A percentile compares a stretch with the other conserved stretches of the same genome.
Conservation (phyloP, 495 filamentous ascomycete genomes). For the Parachaetomium inaequale region DNA sequence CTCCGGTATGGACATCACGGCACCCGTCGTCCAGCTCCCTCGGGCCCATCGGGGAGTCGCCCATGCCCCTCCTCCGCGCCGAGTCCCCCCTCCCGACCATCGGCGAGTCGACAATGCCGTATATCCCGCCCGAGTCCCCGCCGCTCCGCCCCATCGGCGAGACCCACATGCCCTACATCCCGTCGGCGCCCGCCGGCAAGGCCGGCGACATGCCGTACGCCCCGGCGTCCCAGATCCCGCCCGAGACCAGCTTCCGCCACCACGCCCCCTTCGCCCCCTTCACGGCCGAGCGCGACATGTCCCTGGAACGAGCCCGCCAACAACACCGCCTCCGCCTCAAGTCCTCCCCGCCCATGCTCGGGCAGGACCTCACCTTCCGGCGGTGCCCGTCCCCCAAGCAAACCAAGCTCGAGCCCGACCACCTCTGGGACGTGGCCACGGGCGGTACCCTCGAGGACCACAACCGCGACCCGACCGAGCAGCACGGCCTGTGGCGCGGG, state of each 20-base stretch:
- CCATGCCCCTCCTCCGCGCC: conserved; percentile 38
- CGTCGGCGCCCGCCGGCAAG: conserved; percentile 33
- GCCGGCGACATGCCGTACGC: conserved; percentile 34
- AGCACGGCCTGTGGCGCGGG: conserved; percentile 65
- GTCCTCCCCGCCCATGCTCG: conserved; percentile 80
- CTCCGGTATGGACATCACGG: conserved; percentile 29
- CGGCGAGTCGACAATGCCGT: conserved; percentile 33
- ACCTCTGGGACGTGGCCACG: conserved; percentile 36
- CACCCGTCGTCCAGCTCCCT: conserved; percentile 22
- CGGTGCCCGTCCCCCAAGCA: conserved; percentile 72
- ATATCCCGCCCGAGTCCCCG: conserved; percentile 29
- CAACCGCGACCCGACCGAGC: conserved; percentile 46
- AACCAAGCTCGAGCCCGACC: conserved; percentile 70
- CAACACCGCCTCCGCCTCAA: conserved; percentile 37
- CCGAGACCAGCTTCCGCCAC: conserved; percentile 34
- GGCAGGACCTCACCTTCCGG: conserved; percentile 68
- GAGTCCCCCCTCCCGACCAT: conserved; percentile 38
- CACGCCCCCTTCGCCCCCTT: conserved; percentile 32
- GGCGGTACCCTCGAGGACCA: conserved; percentile 41
- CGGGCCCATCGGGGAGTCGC: conserved; percentile 36
- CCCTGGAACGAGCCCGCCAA: conserved; percentile 36
- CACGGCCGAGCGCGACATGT: conserved; percentile 40
- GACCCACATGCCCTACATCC: conserved; percentile 38
- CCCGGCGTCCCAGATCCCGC: conserved; percentile 30
- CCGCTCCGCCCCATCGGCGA: conserved; percentile 35